Percentiles rank a stretch among this genome's conserved stretches.
Evolutionary conservation across 305 asterid species (phyloP).

Genomic region (Coffea humblotiana): DNA sequence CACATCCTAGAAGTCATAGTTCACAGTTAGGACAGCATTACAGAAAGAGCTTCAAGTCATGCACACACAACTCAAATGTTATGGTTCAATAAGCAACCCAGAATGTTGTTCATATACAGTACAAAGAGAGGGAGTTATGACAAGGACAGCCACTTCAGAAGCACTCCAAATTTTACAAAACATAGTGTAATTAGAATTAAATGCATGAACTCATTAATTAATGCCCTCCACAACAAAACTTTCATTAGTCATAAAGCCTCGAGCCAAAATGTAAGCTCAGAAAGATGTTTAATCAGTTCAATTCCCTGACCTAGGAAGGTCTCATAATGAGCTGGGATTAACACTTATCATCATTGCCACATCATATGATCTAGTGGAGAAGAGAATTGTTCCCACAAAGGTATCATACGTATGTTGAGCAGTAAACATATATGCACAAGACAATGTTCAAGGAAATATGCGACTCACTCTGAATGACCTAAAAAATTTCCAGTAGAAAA

Average conservation of each 20-base stretch:
- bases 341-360: constrained; percentile 6
- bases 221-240: background rate
- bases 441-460: background rate
- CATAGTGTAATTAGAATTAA: background rate
- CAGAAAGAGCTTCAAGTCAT: background rate
- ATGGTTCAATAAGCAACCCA: too few relatives aligned
- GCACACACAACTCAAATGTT: too few relatives aligned
- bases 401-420: background rate
- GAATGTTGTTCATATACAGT: background rate
- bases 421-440: background rate
- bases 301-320: constrained; percentile 24
- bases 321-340: constrained; percentile 30
- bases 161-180: background rate
- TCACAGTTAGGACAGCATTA: background rate
- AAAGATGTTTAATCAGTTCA: constrained; percentile 7
- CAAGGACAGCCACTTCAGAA: background rate
- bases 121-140: too few relatives aligned
- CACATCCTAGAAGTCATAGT: constrained; percentile 30
- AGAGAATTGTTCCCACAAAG: background rate
- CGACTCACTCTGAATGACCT: too few relatives aligned
- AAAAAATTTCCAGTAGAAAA: too few relatives aligned
- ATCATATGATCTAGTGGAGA: background rate
- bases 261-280: constrained; percentile 12
- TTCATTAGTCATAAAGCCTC: background rate
- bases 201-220: background rate